These are phyloP conservation scores for Dictyostelium intermedium DNA, from an alignment of 78 protist species.

Conservation along the genomic window DNA sequence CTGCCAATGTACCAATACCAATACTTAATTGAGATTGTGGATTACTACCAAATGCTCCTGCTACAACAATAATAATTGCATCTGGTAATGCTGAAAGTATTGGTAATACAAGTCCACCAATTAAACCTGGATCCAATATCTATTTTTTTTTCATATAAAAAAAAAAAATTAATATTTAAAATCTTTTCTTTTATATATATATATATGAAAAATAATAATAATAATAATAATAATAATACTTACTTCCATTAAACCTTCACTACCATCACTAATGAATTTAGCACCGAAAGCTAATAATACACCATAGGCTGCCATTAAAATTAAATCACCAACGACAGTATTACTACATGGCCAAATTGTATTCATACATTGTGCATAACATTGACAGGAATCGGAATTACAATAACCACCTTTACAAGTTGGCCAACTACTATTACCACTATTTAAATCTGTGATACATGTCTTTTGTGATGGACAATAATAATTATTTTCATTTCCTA, in stretches of 20 bases:
- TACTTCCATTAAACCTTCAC: slow-evolving; percentile 81
- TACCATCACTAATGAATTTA: slow-evolving; percentile 87
- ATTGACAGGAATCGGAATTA: slow-evolving; percentile 9
- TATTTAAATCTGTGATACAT: not conserved
- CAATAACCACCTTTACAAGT: slow-evolving; percentile 35
- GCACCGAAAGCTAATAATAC: slow-evolving; percentile 54
- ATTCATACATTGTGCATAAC: slow-evolving; percentile 33
- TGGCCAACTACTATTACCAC: slow-evolving; percentile 6
- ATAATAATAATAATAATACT: not conserved
- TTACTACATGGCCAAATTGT: slow-evolving; percentile 64
- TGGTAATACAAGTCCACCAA: slow-evolving; percentile 91
- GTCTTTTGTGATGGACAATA: not conserved
- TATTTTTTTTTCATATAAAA: not conserved
- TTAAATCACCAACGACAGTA: slow-evolving; percentile 13
- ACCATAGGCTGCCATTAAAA: slow-evolving; percentile 43
- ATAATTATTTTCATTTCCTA: not conserved
- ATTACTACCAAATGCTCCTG: slow-evolving; percentile 84
- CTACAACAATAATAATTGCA: slow-evolving; percentile 88
- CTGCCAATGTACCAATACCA: slow-evolving; percentile 96
- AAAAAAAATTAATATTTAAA: no score
- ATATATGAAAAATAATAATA: not conserved
- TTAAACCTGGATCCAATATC: slow-evolving; percentile 74
- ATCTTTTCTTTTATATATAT: not conserved
- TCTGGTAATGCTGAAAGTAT: slow-evolving; percentile 95
- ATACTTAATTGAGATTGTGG: slow-evolving; percentile 89